Evolutionary conservation across 2,329 filamentous ascomycete genomes (phyloP).

Genomic region (Emergomyces orientalis): DNA sequence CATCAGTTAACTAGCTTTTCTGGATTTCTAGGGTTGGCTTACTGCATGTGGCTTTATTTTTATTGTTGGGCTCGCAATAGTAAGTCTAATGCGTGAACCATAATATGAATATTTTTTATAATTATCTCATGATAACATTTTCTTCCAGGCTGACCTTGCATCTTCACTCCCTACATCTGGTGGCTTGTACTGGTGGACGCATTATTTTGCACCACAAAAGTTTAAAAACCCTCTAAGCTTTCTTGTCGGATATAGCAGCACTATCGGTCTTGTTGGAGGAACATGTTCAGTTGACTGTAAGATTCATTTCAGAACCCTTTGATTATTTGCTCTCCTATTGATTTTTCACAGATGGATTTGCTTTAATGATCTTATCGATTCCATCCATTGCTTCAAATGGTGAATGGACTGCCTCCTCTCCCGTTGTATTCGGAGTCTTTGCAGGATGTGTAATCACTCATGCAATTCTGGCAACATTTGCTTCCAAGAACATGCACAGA

Average conservation of each 20-base stretch:
- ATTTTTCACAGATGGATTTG: constrained; percentile 36
- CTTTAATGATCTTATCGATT: constrained; percentile 50
- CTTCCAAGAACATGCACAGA: constrained; percentile 49
- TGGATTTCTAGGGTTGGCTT: constrained; percentile 42
- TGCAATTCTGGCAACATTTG: constrained; percentile 44
- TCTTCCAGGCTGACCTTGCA: constrained; percentile 40
- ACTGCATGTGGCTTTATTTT: constrained; percentile 50
- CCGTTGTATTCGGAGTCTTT: constrained; percentile 50
- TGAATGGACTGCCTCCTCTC: constrained; percentile 47
- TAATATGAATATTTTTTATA: no score
- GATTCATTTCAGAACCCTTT: constrained; percentile 9
- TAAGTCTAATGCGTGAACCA: constrained; percentile 29
- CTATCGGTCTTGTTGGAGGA: constrained; percentile 51
- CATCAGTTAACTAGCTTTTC: constrained; percentile 7
- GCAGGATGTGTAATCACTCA: constrained; percentile 46
- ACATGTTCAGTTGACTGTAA: constrained; percentile 52
- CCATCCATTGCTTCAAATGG: constrained; percentile 50
- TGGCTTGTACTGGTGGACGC: constrained; percentile 52
- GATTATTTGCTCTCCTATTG: constrained; percentile 13
- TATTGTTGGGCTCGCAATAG: constrained; percentile 51
- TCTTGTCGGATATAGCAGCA: constrained; percentile 53
- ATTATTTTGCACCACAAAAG: constrained; percentile 48
- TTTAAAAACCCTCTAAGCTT: constrained; percentile 51
- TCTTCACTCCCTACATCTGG: constrained; percentile 51
- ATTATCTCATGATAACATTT: not conserved